Evolutionary conservation across 2,329 filamentous ascomycete genomes (phyloP).

Genomic region (Blastomyces silverae): DNA sequence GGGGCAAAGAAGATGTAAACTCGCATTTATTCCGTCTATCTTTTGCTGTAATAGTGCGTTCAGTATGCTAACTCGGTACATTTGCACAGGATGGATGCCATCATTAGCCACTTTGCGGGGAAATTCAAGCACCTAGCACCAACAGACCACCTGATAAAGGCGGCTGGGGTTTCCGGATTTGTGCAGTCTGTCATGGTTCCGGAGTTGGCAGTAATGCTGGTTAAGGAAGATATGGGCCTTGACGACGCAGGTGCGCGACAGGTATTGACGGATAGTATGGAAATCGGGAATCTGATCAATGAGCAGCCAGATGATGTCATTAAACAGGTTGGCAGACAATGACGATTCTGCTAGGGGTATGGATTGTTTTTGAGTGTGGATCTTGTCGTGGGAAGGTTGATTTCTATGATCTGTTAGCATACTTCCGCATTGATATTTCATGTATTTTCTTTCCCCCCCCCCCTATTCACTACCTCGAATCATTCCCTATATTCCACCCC

Average conservation of each 20-base stretch:
- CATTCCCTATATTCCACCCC: background rate
- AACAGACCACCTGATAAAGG: conserved; percentile 59
- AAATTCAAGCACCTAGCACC: conserved; percentile 57
- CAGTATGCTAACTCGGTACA: conserved; percentile 10
- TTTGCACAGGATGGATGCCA: conserved; percentile 45
- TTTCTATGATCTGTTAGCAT: background rate
- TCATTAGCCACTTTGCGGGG: conserved; percentile 55
- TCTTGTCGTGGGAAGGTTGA: background rate
- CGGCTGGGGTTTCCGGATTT: conserved; percentile 60
- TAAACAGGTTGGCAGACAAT: conserved; percentile 24
- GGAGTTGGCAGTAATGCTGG: conserved; percentile 53
- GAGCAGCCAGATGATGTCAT: conserved; percentile 57
- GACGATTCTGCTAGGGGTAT: background rate
- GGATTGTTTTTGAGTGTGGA: background rate
- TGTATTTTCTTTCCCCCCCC: background rate
- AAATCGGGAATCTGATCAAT: conserved; percentile 61
- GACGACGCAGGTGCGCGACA: conserved; percentile 42
- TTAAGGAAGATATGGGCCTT: conserved; percentile 54
- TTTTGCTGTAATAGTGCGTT: conserved; percentile 15
- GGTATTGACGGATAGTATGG: conserved; percentile 60
- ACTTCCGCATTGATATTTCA: background rate
- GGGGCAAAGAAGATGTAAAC: conserved; percentile 65
- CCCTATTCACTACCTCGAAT: background rate
- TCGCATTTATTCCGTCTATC: conserved; percentile 13
- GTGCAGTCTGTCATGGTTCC: conserved; percentile 71